These are phyloP conservation scores for Favolaschia claudopus DNA, from an alignment of 768 basidiomycete genomes.

Conservation along the genomic window DNA sequence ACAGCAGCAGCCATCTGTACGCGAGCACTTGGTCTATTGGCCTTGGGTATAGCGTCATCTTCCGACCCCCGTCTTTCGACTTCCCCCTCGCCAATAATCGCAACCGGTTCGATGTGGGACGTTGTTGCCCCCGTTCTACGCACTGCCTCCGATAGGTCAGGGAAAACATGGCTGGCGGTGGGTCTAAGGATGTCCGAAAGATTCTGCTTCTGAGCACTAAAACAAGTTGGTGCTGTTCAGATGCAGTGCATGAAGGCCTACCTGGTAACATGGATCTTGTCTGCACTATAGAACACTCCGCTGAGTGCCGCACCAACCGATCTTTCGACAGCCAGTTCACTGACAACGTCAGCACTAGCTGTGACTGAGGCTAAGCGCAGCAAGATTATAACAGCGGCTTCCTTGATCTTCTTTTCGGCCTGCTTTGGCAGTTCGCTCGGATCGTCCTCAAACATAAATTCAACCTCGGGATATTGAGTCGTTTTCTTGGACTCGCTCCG, in stretches of 20 bases:
- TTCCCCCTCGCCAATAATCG: conserved; percentile 8
- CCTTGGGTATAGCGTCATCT: background rate
- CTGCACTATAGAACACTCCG: conserved; percentile 1
- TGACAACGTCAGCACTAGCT: background rate
- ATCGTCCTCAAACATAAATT: background rate
- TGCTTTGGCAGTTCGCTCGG: background rate
- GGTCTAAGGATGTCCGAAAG: too few species aligned
- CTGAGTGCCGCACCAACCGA: conserved; percentile 4
- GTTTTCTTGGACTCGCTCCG: background rate
- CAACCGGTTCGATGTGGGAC: background rate
- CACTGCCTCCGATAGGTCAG: conserved; percentile 3
- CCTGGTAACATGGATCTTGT: background rate
- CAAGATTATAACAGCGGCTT: background rate
- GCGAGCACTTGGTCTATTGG: background rate
- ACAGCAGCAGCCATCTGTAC: conserved; percentile 15
- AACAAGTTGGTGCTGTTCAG: too few species aligned
- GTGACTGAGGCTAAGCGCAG: background rate
- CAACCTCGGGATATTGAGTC: background rate
- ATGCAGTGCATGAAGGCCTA: too few species aligned
- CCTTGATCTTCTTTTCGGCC: background rate
- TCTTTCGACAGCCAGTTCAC: conserved; percentile 5
- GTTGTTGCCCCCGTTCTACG: background rate
- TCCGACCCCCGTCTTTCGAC: background rate
- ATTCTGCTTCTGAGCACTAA: too few species aligned
- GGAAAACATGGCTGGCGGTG: background rate